Percentiles rank a stretch among this genome's conserved stretches.
Conservation (phyloP, 768 basidiomycete genomes). For the Omphalotus guepiniiformis region DNA sequence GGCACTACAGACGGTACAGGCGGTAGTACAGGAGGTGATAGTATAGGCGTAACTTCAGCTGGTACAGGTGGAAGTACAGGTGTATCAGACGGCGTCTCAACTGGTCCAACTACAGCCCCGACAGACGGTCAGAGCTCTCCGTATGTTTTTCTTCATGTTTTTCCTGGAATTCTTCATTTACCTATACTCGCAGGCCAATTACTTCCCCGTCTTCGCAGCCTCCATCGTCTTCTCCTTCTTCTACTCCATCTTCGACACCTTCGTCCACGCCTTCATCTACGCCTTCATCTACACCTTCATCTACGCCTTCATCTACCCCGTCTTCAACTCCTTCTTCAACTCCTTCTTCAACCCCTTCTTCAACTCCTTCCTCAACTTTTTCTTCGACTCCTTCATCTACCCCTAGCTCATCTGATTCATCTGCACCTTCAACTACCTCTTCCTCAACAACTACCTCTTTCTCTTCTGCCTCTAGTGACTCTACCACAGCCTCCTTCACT, state of each 20-base stretch:
- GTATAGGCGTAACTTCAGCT: too few relatives aligned
- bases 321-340: slow-evolving; percentile 1
- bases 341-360: slow-evolving; percentile 13
- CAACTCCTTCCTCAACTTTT: slow-evolving; percentile 15
- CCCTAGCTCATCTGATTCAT: slow-evolving; percentile 12
- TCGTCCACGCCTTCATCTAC: slow-evolving; percentile 19
- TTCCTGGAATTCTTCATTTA: too few relatives aligned
- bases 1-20: too few relatives aligned
- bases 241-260: slow-evolving; percentile 4
- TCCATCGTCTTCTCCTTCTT: too few relatives aligned
- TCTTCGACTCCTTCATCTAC: slow-evolving; percentile 12
- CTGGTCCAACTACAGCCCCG: too few relatives aligned
- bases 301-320: not conserved
- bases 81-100: too few relatives aligned
- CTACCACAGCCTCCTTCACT: not conserved
- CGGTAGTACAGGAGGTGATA: too few relatives aligned
- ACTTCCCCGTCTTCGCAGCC: too few relatives aligned
- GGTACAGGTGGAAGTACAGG: too few relatives aligned
- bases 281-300: slow-evolving; percentile 8
- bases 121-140: too few relatives aligned
- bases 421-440: not conserved
- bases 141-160: too few relatives aligned
- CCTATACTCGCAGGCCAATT: too few relatives aligned
- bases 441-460: slow-evolving; percentile 11
- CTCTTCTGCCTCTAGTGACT: not conserved